phyloP scores from a whole-genome alignment of 495 filamentous ascomycete genomes.

The Durotheca rogersii region DNA sequence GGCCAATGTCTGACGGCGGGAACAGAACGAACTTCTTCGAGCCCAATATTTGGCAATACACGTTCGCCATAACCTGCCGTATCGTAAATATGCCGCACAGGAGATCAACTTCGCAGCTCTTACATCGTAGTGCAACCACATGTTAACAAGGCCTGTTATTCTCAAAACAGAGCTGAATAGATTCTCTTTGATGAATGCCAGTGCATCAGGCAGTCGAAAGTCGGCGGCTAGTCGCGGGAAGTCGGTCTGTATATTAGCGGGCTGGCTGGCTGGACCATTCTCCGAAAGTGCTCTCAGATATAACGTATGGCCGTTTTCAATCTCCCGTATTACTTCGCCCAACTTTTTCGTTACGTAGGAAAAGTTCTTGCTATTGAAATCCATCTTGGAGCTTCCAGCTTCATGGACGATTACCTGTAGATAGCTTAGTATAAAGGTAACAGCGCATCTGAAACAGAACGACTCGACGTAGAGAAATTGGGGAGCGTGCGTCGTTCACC shows the following conservation, averaged over 20 bases:
- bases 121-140: constrained; percentile 94
- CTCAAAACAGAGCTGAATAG: constrained; percentile 79
- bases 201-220: constrained; percentile 66
- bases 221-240: constrained; percentile 69
- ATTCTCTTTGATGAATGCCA: constrained; percentile 59
- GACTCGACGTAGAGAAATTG: too few species aligned
- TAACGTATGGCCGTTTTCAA: constrained; percentile 58
- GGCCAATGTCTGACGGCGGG: constrained; percentile 70
- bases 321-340: constrained; percentile 64
- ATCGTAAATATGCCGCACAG: constrained; percentile 12
- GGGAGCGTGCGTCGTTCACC: too few species aligned
- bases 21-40: constrained; percentile 72
- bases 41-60: constrained; percentile 78
- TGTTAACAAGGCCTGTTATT: constrained; percentile 76
- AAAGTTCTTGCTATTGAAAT: constrained; percentile 83
- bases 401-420: constrained; percentile 77
- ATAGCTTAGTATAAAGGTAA: too few species aligned
- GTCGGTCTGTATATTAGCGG: constrained; percentile 66
- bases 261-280: constrained; percentile 64
- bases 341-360: constrained; percentile 68
- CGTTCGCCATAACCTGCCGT: constrained; percentile 76
- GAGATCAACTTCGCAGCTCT: constrained; percentile 25
- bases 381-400: constrained; percentile 64
- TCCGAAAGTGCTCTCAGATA: constrained; percentile 76
- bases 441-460: too few species aligned